A percentile compares a stretch with the other conserved stretches of the same genome.
Evolutionary conservation across 2,329 filamentous ascomycete species (phyloP).

Genomic region (Fusarium beomiforme): DNA sequence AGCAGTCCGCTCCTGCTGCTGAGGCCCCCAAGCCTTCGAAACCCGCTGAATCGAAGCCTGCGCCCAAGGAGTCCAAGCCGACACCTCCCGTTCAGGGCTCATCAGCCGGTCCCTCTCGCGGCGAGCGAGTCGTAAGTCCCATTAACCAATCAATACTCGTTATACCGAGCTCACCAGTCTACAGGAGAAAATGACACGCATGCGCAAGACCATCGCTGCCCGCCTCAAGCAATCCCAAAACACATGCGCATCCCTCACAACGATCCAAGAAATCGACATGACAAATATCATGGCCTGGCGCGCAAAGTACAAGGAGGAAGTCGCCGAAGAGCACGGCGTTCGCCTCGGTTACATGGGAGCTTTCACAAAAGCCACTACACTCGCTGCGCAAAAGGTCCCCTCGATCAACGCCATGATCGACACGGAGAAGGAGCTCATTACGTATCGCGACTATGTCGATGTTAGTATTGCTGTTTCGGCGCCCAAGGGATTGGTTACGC

Average conservation of each 20-base stretch:
- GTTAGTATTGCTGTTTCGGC: constrained; percentile 79
- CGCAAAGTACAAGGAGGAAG: constrained; percentile 70
- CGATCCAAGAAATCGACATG: constrained; percentile 59
- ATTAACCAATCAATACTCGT: too few species aligned
- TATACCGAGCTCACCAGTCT: neutral
- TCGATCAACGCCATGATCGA: constrained; percentile 71
- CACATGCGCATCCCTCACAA: constrained; percentile 76
- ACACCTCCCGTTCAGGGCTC: constrained; percentile 10
- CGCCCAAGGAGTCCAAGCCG: constrained; percentile 25
- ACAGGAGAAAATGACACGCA: constrained; percentile 62
- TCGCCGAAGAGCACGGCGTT: constrained; percentile 44
- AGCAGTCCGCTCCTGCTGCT: constrained; percentile 23
- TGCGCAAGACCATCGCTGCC: constrained; percentile 79
- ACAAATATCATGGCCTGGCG: constrained; percentile 72
- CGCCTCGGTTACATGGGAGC: constrained; percentile 78
- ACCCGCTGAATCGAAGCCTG: constrained; percentile 30
- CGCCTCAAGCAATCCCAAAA: constrained; percentile 75
- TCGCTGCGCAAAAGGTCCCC: constrained; percentile 74
- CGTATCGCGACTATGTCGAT: constrained; percentile 72
- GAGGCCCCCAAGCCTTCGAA: constrained; percentile 27
- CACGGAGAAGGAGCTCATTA: constrained; percentile 68
- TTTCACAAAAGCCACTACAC: constrained; percentile 75
- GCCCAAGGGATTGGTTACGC: constrained; percentile 76
- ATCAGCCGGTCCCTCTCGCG: constrained; percentile 16
- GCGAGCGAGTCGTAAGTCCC: constrained; percentile 35